Percentiles rank a stretch among this genome's conserved stretches.
Evolutionary conservation across 2,329 filamentous ascomycete species (phyloP).

Genomic region (Fonsecaea monophora): DNA sequence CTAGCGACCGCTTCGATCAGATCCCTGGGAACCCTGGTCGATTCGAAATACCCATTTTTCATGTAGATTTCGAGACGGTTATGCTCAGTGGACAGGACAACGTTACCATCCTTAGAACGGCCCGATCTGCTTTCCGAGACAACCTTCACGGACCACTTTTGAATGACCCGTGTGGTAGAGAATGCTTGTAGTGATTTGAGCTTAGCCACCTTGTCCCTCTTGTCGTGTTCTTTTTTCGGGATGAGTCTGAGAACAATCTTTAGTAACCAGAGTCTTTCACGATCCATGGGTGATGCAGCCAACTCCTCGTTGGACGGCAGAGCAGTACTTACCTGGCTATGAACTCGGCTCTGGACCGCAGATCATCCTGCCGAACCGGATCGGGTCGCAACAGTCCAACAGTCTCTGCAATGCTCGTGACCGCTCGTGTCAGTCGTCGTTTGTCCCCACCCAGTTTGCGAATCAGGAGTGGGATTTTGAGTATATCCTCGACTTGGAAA

Average conservation of each 20-base stretch:
- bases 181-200: slow-evolving; percentile 8
- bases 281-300: background rate
- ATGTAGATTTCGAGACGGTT: slow-evolving; percentile 16
- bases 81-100: slow-evolving; percentile 13
- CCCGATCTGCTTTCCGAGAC: background rate
- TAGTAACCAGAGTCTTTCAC: background rate
- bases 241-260: background rate
- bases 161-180: slow-evolving; percentile 9
- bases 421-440: slow-evolving; percentile 17
- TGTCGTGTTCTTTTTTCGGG: slow-evolving; percentile 12
- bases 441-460: slow-evolving; percentile 12
- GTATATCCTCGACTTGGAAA: slow-evolving; percentile 17
- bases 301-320: background rate
- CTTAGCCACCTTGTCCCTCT: slow-evolving; percentile 19
- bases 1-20: slow-evolving; percentile 17
- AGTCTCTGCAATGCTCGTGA: slow-evolving; percentile 20
- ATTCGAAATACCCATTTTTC: slow-evolving; percentile 15
- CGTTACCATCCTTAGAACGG: slow-evolving; percentile 15
- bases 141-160: slow-evolving; percentile 16
- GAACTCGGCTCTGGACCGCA: slow-evolving; percentile 14
- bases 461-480: slow-evolving; percentile 12
- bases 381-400: slow-evolving; percentile 5
- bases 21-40: slow-evolving; percentile 10
- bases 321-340: slow-evolving; percentile 17
- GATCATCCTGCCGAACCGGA: slow-evolving; percentile 1